Evolutionary conservation across 1,284 basidiomycete genomes (phyloP).

Genomic region (Heterobasidion parviporum): DNA sequence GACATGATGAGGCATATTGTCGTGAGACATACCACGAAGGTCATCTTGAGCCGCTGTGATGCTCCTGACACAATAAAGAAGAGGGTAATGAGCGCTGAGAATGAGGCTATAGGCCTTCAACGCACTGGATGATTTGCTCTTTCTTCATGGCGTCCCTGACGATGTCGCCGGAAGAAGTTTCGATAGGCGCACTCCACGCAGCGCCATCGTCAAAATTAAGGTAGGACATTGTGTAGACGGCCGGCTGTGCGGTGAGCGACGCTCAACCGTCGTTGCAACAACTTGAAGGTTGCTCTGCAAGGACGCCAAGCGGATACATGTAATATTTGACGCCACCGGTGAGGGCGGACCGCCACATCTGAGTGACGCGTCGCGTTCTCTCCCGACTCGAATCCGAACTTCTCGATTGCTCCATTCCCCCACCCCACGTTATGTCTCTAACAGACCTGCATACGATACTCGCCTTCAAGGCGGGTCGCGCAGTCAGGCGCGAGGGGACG

Average conservation of each 20-base stretch:
- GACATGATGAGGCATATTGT: not conserved
- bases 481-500: slow-evolving; percentile 53
- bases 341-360: not conserved
- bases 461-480: slow-evolving; percentile 77
- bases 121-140: slow-evolving; percentile 53
- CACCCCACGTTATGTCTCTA: slow-evolving; percentile 6
- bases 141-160: slow-evolving; percentile 69
- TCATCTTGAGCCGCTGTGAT: slow-evolving; percentile 67
- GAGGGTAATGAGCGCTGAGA: not conserved
- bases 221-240: slow-evolving; percentile 32
- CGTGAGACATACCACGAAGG: slow-evolving; percentile 47
- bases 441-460: slow-evolving; percentile 26
- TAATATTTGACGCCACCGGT: not conserved
- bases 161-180: slow-evolving; percentile 44
- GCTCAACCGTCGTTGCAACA: too few species aligned
- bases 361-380: slow-evolving; percentile 12
- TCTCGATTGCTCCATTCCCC: not conserved
- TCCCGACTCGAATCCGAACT: not conserved
- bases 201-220: slow-evolving; percentile 46
- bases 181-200: slow-evolving; percentile 49
- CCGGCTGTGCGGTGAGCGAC: too few species aligned
- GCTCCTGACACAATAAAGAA: slow-evolving; percentile 38
- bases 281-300: too few species aligned
- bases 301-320: too few species aligned
- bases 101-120: not conserved